These are phyloP conservation scores for Calocybe cyanea DNA, from an alignment of 768 basidiomycete genomes.

Conservation along the genomic window DNA sequence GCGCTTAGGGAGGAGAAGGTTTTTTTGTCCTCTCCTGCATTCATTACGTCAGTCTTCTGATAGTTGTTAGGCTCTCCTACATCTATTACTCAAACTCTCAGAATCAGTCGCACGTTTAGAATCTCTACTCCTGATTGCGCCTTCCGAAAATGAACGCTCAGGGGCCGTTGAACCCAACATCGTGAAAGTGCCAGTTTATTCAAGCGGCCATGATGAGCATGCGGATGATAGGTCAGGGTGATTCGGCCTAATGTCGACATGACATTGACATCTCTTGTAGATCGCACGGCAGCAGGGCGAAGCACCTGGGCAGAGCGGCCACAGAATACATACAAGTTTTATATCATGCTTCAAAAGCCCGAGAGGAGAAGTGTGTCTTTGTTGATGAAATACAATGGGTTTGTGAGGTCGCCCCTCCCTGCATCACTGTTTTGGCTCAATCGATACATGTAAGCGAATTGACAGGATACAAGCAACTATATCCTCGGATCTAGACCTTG, in stretches of 20 bases:
- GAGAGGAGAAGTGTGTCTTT: conserved; percentile 70
- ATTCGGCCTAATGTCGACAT: not conserved
- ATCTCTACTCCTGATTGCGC: conserved; percentile 69
- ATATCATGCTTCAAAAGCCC: conserved; percentile 85
- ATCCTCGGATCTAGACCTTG: conserved; percentile 79
- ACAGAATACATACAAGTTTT: conserved; percentile 89
- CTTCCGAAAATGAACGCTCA: conserved; percentile 41
- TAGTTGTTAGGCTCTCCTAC: conserved; percentile 65
- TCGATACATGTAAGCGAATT: conserved; percentile 50
- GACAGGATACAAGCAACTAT: conserved; percentile 81
- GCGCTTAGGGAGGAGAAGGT: conserved; percentile 86
- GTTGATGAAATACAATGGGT: conserved; percentile 87
- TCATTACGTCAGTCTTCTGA: conserved; percentile 4
- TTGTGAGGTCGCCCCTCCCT: conserved; percentile 25
- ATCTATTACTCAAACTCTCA: conserved; percentile 87
- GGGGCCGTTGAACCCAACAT: conserved; percentile 29
- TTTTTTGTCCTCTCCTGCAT: not conserved
- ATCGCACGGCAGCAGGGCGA: conserved; percentile 60
- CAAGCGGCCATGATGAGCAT: conserved; percentile 36
- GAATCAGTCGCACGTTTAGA: conserved; percentile 90
- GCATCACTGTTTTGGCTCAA: conserved; percentile 3
- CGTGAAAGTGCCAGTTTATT: conserved; percentile 30
- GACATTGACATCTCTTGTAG: conserved; percentile 28
- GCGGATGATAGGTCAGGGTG: conserved; percentile 38
- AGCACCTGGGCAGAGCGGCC: conserved; percentile 81